Percentiles rank a stretch among this genome's conserved stretches.
phyloP scores from a whole-genome alignment of 148 eudicot species.

The Heliosperma pusillum region DNA sequence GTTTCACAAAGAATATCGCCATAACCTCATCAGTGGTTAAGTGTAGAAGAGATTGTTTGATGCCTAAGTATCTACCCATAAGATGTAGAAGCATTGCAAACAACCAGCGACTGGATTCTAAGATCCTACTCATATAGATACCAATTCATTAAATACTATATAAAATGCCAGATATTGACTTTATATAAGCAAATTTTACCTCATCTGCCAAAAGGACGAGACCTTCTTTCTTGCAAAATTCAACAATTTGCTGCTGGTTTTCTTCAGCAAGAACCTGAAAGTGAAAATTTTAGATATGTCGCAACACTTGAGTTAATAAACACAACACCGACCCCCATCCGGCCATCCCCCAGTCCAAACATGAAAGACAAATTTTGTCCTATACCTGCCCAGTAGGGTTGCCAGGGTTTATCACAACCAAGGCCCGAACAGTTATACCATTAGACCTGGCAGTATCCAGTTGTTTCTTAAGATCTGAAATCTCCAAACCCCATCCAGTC shows the following conservation, averaged over 20 bases:
- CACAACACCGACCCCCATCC: background rate
- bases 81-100: slow-evolving; percentile 4
- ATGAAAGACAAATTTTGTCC: background rate
- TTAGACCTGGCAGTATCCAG: slow-evolving; percentile 73
- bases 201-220: slow-evolving; percentile 94
- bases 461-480: slow-evolving; percentile 74
- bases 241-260: slow-evolving; percentile 74
- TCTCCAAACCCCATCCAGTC: slow-evolving; percentile 88
- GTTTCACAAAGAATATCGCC: slow-evolving; percentile 18
- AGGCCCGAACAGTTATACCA: slow-evolving; percentile 71
- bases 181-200: slow-evolving; percentile 35
- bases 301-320: slow-evolving; percentile 5
- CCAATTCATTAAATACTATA: background rate
- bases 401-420: slow-evolving; percentile 97
- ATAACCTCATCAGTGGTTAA: background rate
- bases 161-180: background rate
- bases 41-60: background rate
- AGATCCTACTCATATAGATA: no score
- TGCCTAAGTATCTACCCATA: background rate
- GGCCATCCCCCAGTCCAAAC: background rate
- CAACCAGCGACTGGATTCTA: background rate
- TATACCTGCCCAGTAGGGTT: slow-evolving; percentile 95
- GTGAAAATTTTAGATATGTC: slow-evolving; percentile 10
- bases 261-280: slow-evolving; percentile 83
- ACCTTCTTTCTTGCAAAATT: slow-evolving; percentile 89